These are phyloP conservation scores for Aspergillus incahuasiensis DNA, from an alignment of 495 filamentous ascomycete species.

Conservation along the genomic window DNA sequence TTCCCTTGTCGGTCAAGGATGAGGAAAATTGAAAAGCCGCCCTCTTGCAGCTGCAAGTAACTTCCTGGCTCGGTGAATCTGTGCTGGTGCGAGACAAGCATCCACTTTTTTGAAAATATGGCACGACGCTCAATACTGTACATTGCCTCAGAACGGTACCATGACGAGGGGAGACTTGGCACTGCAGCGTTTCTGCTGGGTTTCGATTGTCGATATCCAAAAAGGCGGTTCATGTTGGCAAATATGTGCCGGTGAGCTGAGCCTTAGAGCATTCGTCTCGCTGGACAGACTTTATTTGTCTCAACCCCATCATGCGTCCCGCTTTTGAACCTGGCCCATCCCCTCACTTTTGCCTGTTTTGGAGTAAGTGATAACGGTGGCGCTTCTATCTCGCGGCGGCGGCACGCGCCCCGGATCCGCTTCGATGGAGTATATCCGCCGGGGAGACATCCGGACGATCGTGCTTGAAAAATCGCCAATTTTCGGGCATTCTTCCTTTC, in stretches of 20 bases:
- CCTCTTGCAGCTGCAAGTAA: constrained; percentile 41
- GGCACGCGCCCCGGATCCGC: constrained; percentile 1
- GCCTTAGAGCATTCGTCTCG: neutral
- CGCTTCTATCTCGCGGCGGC: neutral
- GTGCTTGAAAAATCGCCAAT: neutral
- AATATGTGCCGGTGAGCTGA: neutral
- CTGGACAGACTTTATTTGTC: neutral
- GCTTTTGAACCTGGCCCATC: neutral
- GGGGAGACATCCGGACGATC: neutral
- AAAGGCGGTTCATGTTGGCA: neutral
- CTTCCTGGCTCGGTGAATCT: constrained; percentile 45
- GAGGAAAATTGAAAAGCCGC: constrained; percentile 46
- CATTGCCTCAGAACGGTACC: constrained; percentile 46
- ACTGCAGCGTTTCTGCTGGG: constrained; percentile 13
- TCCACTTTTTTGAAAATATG: constrained; percentile 51
- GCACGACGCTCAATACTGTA: constrained; percentile 49
- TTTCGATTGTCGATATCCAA: constrained; percentile 18
- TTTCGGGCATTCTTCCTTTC: neutral
- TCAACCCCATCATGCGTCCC: too few species aligned
- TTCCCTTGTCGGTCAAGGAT: constrained; percentile 42
- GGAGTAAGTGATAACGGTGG: neutral
- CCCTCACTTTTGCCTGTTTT: neutral
- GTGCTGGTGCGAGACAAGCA: constrained; percentile 46
- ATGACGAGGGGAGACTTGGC: constrained; percentile 41
- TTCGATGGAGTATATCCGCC: neutral